Percentiles rank a stretch among this genome's conserved stretches.
phyloP scores from a whole-genome alignment of 192 early-diverging fungal genomes.

The Podila minutissima region DNA sequence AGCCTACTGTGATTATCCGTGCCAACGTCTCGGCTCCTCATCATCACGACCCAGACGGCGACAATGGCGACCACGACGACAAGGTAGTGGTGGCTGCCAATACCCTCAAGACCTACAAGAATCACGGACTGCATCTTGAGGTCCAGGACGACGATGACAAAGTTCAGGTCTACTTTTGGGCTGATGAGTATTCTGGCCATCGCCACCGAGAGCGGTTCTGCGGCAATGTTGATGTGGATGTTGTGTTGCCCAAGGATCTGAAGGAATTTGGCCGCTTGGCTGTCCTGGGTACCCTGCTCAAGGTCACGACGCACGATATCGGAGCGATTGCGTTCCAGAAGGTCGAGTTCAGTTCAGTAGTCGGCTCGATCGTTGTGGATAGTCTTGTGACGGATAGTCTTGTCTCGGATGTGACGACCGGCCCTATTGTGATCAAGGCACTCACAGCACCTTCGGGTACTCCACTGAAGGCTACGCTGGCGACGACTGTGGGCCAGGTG shows the following conservation, averaged over 20 bases:
- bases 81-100: neutral
- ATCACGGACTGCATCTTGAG: slow-evolving; percentile 3
- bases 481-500: slow-evolving; percentile 1
- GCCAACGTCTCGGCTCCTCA: slow-evolving; percentile 8
- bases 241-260: slow-evolving; percentile 2
- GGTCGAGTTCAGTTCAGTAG: neutral
- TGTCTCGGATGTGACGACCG: neutral
- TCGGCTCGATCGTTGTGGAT: slow-evolving; percentile 1
- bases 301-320: neutral
- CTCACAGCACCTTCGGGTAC: slow-evolving; percentile 5
- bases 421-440: neutral
- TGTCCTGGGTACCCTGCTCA: slow-evolving; percentile 6
- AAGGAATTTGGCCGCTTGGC: slow-evolving; percentile 9
- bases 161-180: neutral
- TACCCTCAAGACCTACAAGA: neutral
- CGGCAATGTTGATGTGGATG: neutral
- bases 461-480: neutral
- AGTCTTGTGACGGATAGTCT: neutral
- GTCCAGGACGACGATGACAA: neutral
- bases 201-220: slow-evolving; percentile 13
- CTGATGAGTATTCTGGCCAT: slow-evolving; percentile 4
- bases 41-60: neutral
- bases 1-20: neutral
- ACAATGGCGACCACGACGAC: neutral
- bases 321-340: neutral